phyloP scores from a whole-genome alignment of 83 land plant genomes.

The Isoetes engelmannii region DNA sequence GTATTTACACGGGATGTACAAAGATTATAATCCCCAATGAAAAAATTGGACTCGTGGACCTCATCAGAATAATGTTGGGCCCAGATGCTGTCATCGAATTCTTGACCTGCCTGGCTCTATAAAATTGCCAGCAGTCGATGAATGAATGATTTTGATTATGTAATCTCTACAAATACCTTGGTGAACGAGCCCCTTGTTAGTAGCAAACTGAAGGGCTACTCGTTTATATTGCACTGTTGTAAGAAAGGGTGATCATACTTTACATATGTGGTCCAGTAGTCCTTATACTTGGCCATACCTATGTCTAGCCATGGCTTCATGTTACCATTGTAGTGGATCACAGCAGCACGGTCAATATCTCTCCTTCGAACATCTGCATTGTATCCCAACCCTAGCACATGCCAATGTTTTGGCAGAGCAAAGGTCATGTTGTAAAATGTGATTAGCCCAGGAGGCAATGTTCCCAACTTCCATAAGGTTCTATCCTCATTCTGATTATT shows the following conservation, averaged over 20 bases:
- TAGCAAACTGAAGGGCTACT: not conserved
- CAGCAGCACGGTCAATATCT: slow-evolving; percentile 55
- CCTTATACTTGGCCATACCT: slow-evolving; percentile 40
- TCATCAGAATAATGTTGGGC: too few species aligned
- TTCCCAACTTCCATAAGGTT: slow-evolving; percentile 61
- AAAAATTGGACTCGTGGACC: too few species aligned
- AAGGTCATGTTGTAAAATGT: slow-evolving; percentile 55
- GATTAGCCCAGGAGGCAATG: slow-evolving; percentile 59
- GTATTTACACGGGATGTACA: too few species aligned
- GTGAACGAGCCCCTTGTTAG: too few species aligned
- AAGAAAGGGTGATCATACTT: slow-evolving; percentile 49
- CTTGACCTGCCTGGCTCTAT: too few species aligned
- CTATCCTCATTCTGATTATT: slow-evolving; percentile 46
- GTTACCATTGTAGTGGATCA: slow-evolving; percentile 71
- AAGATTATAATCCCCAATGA: too few species aligned
- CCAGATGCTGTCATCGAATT: too few species aligned
- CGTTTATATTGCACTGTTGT: slow-evolving; percentile 54
- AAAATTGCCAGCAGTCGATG: too few species aligned
- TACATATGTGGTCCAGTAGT: slow-evolving; percentile 48
- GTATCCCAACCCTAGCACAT: slow-evolving; percentile 64
- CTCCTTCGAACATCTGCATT: slow-evolving; percentile 38
- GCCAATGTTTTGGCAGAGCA: slow-evolving; percentile 43
- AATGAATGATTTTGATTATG: too few species aligned
- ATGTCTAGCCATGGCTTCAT: slow-evolving; percentile 67
- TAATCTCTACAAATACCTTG: too few species aligned